Evolutionary conservation across 2,329 filamentous ascomycete genomes (phyloP).

Genomic region (Aureobasidium musti): DNA sequence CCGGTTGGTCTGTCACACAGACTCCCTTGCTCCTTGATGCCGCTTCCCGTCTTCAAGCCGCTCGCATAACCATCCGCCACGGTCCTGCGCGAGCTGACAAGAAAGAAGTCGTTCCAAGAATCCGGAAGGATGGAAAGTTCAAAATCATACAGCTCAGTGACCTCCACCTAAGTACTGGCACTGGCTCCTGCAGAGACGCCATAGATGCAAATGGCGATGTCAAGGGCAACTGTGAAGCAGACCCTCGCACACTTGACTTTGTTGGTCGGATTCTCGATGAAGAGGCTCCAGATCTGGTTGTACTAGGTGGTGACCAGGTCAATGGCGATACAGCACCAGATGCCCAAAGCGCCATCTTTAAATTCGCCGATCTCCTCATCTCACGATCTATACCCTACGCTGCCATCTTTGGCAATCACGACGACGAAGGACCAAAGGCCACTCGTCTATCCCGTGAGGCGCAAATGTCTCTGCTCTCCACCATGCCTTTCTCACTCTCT

Average conservation of each 20-base stretch:
- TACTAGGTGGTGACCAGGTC: conserved; percentile 90
- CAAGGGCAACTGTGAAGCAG: conserved; percentile 82
- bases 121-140: conserved; percentile 87
- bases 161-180: conserved; percentile 86
- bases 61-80: conserved; percentile 75
- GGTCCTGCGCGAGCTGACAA: conserved; percentile 65
- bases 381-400: conserved; percentile 89
- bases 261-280: conserved; percentile 80
- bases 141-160: conserved; percentile 98
- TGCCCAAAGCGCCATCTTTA: conserved; percentile 90
- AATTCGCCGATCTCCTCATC: conserved; percentile 81
- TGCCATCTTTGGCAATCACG: conserved; percentile 95
- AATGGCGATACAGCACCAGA: conserved; percentile 93
- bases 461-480: conserved; percentile 84
- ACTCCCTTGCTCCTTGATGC: conserved; percentile 71
- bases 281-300: conserved; percentile 89
- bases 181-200: conserved; percentile 83
- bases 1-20: conserved; percentile 78
- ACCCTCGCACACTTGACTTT: conserved; percentile 88
- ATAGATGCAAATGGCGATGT: conserved; percentile 69
- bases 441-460: conserved; percentile 64
- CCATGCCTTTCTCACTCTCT: conserved; percentile 87
- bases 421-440: conserved; percentile 73
- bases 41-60: conserved; percentile 62
- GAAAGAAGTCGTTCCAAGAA: conserved; percentile 64